Base-by-base conservation (phyloP, 306 rosid genomes). In the Prunus mira region DNA sequence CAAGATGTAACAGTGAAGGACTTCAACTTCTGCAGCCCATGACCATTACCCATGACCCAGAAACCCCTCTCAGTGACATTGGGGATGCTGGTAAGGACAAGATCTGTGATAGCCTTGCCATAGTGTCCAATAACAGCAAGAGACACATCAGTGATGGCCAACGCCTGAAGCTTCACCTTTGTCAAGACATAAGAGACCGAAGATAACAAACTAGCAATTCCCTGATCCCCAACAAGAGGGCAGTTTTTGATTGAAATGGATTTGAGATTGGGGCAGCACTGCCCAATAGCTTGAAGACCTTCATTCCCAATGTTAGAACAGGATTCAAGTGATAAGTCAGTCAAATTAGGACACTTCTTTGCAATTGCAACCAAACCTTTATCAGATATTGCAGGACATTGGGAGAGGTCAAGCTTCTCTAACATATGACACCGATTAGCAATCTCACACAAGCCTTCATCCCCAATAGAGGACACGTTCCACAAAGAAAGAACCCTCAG, bases 81-180 rank as follows among this genome's bases (percentile, higher is more conserved):
- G 14, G 89, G 82, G 34, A 96, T 97, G 83, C 76, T 78, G 67
- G 79, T 67, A 13, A 96, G 93, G 66, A 68, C 86, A 56, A 93
- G 93, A 84, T 93, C 89, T 0, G 89, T 91, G 45, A 93, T 84
- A 15, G 90, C 82, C 84, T 78, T 72, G 25, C 99, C 94, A 69
- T 96, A 96, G 80, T 86, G 91, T 47, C 99, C 99, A 75, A 96
- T 88, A 77, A 88, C 96, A 69, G 99, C 99, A 41, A 96, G 87
- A 76, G 98, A 89, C 72, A 88, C 81, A 81, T 96, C 99, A 19
- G 97, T 84, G 80, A 96, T 81, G 72, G 69, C 79, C 85, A 96
- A 82, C 0, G 89, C 82, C 78, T 96, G 94, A 49, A 96, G 97
- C 85, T 88, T 88, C 86, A 93, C 76, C 83, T 88, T 93, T 49